These are phyloP conservation scores for Eimeria zaria DNA, from an alignment of 169 alveolate species.

Conservation along the genomic window DNA sequence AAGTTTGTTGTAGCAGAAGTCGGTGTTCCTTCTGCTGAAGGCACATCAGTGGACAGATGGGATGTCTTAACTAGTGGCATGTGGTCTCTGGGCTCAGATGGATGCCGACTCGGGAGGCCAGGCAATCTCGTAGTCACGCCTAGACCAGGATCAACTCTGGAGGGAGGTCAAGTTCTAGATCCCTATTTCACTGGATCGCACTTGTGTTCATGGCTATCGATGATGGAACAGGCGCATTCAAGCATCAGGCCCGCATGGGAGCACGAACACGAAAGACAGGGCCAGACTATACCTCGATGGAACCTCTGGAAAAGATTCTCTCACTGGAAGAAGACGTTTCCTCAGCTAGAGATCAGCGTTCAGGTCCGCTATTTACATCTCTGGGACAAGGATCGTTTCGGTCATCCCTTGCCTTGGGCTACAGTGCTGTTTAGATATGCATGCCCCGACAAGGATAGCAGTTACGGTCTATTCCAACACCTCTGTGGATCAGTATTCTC, in stretches of 20 bases:
- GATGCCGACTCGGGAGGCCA: not conserved
- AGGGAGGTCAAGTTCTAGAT: conserved; percentile 28
- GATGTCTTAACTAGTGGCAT: not conserved
- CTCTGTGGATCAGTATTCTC: conserved; percentile 20
- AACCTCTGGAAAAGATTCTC: not conserved
- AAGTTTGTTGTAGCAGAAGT: not conserved
- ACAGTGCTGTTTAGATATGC: not conserved
- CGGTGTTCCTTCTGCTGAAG: not conserved
- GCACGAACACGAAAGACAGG: not conserved
- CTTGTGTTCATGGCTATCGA: conserved; percentile 48
- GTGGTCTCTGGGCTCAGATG: conserved; percentile 6
- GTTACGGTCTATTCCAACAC: conserved; percentile 59
- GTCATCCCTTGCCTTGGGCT: conserved; percentile 73
- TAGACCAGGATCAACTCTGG: conserved; percentile 6
- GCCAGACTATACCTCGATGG: not conserved
- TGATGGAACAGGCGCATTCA: not conserved
- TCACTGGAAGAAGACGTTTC: conserved; percentile 1
- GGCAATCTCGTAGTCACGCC: conserved; percentile 39
- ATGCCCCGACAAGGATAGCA: not conserved
- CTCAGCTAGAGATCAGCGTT: not conserved
- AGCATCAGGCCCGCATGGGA: conserved; percentile 26
- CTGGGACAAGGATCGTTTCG: conserved; percentile 55
- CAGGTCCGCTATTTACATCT: not conserved
- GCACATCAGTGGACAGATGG: not conserved
- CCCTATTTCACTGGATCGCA: conserved; percentile 1